Base-by-base conservation (phyloP, 495 filamentous ascomycete genomes). In the Jackrogersella multiformis region DNA sequence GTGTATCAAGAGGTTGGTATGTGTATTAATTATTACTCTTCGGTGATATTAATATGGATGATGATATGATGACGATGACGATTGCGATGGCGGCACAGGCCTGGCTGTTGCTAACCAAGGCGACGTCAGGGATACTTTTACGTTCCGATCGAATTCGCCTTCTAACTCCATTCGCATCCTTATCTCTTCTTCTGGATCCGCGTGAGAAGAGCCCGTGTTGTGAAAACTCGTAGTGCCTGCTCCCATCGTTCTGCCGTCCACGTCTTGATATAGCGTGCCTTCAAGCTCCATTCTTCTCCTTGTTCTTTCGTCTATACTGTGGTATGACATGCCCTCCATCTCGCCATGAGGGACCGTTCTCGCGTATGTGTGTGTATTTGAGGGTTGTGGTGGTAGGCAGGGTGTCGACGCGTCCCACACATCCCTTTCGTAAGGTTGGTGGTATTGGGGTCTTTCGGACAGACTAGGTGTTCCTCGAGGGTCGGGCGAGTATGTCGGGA, bases 71-170 rank as follows among this genome's bases (percentile, higher is more conserved):
- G 53, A 53, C 18, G 58, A 52, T 13, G 66, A 56, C 36, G 60
- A 24, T 35, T 41, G 30, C 20, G 65, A 35, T 18, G 46, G 23
- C 16, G 36, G 61, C 41, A 61, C 30, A 9, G 66, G 35, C 24
- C 49, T 51, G 30, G 56, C 51, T 53, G 41, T 26, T 21, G 61
- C 56, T 39, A 64, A 3, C 66, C 66, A 69, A 10, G 66, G 66
- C 15, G 66, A 46, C 20, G 61, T 53, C 21, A 65, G 56, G 0
- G 61, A 55, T 12, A 69, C 66, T 48, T 69, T 69, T 1, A 69
- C 66, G 30, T 57, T 69, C 23, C 66, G 66, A 21, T 69, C 66
- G 26, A 61, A 64, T 52, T 69, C 66, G 18, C 66, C 66, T 60
- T 69, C 61, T 48, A 69, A 34, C 41, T 69, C 66, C 56, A 35